Evolutionary conservation across 169 alveolate species (phyloP).

Genomic region (Plasmodium ovale): DNA sequence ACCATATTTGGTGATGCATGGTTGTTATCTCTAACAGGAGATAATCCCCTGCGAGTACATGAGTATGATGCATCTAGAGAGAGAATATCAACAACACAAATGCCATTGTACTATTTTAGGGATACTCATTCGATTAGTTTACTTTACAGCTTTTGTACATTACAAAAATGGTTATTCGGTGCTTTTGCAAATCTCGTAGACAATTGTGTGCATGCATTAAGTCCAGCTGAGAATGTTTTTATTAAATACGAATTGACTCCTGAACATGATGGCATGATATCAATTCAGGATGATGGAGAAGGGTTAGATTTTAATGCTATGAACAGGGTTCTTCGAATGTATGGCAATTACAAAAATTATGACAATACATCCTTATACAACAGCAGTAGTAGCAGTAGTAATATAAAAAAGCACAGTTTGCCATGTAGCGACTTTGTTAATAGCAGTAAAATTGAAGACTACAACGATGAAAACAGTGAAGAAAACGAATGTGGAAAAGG

Average conservation of each 20-base stretch:
- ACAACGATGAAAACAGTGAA: conserved; percentile 4
- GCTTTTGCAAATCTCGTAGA: conserved; percentile 88
- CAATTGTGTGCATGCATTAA: conserved; percentile 83
- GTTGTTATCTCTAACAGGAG: conserved; percentile 88
- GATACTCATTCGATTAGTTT: conserved; percentile 87
- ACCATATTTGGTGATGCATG: conserved; percentile 85
- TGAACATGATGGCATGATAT: conserved; percentile 83
- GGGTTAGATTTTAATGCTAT: conserved; percentile 86
- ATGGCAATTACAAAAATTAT: conserved; percentile 81
- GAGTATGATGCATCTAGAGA: conserved; percentile 74
- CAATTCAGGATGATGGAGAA: conserved; percentile 89
- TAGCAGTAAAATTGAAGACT: conserved; percentile 8
- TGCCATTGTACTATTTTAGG: conserved; percentile 87
- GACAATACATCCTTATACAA: conserved; percentile 16
- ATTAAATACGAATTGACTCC: conserved; percentile 85
- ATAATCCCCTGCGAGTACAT: conserved; percentile 80
- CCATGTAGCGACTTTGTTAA: conserved; percentile 44
- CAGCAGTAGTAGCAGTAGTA: background rate
- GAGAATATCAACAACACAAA: conserved; percentile 72
- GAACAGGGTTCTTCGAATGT: conserved; percentile 85
- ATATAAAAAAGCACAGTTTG: conserved; percentile 34
- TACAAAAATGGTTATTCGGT: conserved; percentile 90
- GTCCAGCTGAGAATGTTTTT: conserved; percentile 80
- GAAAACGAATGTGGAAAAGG: background rate
- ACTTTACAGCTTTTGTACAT: conserved; percentile 84